A percentile compares a stretch with the other conserved stretches of the same genome.
Conservation (phyloP, 345 rosid genomes). For the Populus nigra region DNA sequence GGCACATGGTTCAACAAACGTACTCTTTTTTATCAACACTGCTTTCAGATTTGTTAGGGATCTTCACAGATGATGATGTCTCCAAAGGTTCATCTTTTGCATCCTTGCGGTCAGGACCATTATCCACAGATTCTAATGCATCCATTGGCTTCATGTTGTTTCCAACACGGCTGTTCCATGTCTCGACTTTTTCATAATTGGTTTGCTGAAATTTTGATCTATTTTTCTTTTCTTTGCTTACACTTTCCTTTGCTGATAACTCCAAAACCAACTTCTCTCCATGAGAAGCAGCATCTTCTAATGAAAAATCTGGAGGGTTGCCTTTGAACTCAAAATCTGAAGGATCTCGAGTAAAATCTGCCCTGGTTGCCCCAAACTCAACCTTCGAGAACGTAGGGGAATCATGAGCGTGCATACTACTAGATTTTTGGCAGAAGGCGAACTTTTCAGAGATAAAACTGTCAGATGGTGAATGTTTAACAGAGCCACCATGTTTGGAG, state of each 20-base stretch:
- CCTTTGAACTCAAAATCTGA: slow-evolving; percentile 14
- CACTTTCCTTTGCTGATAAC: slow-evolving; percentile 36
- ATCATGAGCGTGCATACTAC: slow-evolving; percentile 14
- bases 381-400: slow-evolving; percentile 33
- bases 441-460: slow-evolving; percentile 23
- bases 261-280: slow-evolving; percentile 31
- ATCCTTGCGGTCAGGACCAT: slow-evolving; percentile 23
- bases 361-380: slow-evolving; percentile 28
- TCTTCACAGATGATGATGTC: slow-evolving; percentile 43
- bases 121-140: slow-evolving; percentile 22
- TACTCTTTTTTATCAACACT: slow-evolving; percentile 38
- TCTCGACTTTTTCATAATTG: slow-evolving; percentile 21
- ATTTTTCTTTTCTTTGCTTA: slow-evolving; percentile 23
- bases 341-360: slow-evolving; percentile 29
- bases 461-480: slow-evolving; percentile 19
- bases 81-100: slow-evolving; percentile 20
- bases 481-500: slow-evolving; percentile 11
- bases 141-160: slow-evolving; percentile 20
- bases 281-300: slow-evolving; percentile 31
- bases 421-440: slow-evolving; percentile 19
- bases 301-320: slow-evolving; percentile 20
- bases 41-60: slow-evolving; percentile 32
- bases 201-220: slow-evolving; percentile 23
- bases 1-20: slow-evolving; percentile 24
- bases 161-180: slow-evolving; percentile 9